Evolutionary conservation across 2,329 filamentous ascomycete species (phyloP), one percentile per base, ranked within the genome.

Genomic region (Phaeomoniella chlamydospora): DNA sequence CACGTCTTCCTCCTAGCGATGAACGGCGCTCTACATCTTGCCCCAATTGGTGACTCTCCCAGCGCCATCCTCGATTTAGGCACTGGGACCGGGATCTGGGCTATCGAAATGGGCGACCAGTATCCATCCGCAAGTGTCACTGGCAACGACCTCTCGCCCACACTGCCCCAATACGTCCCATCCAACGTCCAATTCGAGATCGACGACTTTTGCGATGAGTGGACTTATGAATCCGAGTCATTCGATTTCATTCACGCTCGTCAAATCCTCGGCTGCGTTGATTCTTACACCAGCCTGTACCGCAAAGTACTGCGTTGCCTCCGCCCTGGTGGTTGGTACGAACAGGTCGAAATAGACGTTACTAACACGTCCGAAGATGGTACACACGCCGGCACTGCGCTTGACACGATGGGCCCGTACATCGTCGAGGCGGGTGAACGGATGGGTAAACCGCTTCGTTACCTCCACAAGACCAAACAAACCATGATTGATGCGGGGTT

Each of bases 401-500:
- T 55, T 22, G 38, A 40, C 3, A 33, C 41, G 9, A 52, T 49
- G 51, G 51, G 49, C 13, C 39, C 40, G 10, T 43, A 43, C 5
- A 48, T 52, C 26, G 45, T 52, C n/a, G 47, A 51, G 30, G 49
- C 50, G 6, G 49, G 50, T 9, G 45, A 50, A 16, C 45, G 39
- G 15, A 45, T 54, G 17, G 47, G 48, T n/a, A 52, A 53, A 22
- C 49, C 52, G 22, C 22, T 26, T 26, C 22, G 22, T 26, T 26
- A 9, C 22, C n/a, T 6, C 22, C 22, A 26, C n/a, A 6, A 9
- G n/a, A 26, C 22, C 22, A 26, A 26, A 26, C 22, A 26, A n/a
- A 26, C 22, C 22, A 26, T 26, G 22, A 26, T 26, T n/a, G 22
- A 68, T 4, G 72, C 77, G 34, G 88, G 88, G 11, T 94, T 93